Conservation (phyloP, 192 early-diverging fungal genomes). For the Linnemannia exigua region DNA sequence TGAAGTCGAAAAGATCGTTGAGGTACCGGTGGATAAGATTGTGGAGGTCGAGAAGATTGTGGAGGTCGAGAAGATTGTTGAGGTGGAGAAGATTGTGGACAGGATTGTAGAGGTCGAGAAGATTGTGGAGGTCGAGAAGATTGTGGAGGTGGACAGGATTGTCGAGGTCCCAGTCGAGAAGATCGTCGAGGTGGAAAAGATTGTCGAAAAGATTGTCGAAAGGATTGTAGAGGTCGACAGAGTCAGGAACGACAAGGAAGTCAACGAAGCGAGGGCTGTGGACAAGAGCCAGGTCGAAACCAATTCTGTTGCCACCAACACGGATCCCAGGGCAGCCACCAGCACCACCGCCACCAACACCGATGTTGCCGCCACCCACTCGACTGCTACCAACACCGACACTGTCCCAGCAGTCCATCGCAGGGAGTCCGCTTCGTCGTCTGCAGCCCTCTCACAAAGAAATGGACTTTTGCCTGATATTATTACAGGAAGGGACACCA, state of each 20-base stretch:
- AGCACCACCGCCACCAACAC: constrained; percentile 1
- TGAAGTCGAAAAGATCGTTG: background rate
- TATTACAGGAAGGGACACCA: constrained; percentile 21
- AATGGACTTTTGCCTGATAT: constrained; percentile 17
- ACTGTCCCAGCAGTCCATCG: background rate
- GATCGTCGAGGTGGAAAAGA: background rate
- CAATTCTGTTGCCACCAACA: constrained; percentile 16
- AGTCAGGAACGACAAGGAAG: background rate
- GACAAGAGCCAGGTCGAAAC: constrained; percentile 8
- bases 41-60: background rate
- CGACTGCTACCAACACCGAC: constrained; percentile 13
- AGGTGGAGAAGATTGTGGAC: constrained; percentile 3
- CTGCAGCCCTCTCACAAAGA: background rate
- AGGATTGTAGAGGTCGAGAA: background rate
- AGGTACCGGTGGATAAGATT: background rate
- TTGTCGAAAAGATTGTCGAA: background rate
- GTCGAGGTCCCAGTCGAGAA: background rate
- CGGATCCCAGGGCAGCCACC: background rate
- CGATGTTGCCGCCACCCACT: background rate
- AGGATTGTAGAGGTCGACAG: background rate
- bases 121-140: background rate
- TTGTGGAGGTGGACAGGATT: background rate
- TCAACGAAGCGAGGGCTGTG: background rate
- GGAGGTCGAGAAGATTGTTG: background rate
- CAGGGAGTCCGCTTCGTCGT: background rate